phyloP scores from a whole-genome alignment of 2,329 filamentous ascomycete species.

The Xylariaceae sp. region DNA sequence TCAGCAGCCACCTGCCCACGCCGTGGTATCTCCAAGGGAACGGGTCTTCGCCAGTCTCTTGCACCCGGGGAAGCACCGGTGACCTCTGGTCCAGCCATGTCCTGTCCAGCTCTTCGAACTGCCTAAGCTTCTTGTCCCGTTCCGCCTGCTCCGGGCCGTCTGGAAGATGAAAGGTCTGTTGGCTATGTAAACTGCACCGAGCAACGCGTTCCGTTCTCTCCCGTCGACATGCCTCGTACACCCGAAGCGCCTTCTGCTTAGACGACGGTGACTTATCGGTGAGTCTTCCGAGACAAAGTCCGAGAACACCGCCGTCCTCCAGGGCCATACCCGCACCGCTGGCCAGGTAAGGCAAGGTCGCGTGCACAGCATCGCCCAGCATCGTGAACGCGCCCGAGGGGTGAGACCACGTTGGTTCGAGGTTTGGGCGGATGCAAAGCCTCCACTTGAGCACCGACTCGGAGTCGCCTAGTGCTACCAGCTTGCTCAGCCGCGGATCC shows the following conservation, averaged over 20 bases:
- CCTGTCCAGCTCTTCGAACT: conserved; percentile 33
- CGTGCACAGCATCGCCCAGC: conserved; percentile 54
- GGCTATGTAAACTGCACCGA: conserved; percentile 55
- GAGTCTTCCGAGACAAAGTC: conserved; percentile 49
- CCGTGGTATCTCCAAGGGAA: conserved; percentile 41
- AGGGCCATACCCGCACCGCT: conserved; percentile 55
- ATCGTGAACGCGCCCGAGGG: conserved; percentile 53
- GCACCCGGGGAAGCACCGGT: conserved; percentile 5
- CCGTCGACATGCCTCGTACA: conserved; percentile 56
- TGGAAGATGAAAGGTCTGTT: conserved; percentile 57
- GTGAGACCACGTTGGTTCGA: conserved; percentile 51
- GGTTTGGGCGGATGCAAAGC: conserved; percentile 29
- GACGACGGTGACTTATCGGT: conserved; percentile 37
- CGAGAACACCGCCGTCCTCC: conserved; percentile 48
- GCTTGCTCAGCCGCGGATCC: conserved; percentile 54
- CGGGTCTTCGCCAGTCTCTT: conserved; percentile 39
- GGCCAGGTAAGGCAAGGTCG: conserved; percentile 60
- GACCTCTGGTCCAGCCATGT: conserved; percentile 28
- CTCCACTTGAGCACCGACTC: conserved; percentile 54
- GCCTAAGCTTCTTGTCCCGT: conserved; percentile 41
- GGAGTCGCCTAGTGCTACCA: conserved; percentile 47
- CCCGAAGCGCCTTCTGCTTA: conserved; percentile 35
- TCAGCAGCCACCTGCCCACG: conserved; percentile 39
- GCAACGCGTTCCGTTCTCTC: conserved; percentile 58
- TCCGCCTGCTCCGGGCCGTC: conserved; percentile 55